These are phyloP conservation scores for Trichomonas gallinae DNA, from an alignment of 208 protist species.

Conservation along the genomic window DNA sequence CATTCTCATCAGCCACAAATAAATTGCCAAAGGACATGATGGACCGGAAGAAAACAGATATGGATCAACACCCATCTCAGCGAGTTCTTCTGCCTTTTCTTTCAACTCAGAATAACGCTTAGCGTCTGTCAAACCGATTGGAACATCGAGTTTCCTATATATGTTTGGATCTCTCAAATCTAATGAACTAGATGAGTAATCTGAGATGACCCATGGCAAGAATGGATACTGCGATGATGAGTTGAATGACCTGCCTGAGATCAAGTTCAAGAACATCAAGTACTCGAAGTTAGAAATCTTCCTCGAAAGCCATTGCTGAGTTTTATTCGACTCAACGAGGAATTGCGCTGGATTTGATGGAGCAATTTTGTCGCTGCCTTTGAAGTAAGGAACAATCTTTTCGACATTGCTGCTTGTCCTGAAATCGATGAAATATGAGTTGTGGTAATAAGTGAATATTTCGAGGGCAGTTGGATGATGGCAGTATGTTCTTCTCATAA, in stretches of 20 bases:
- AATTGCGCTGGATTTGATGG: not conserved
- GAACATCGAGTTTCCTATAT: conserved; percentile 63
- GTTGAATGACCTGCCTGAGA: not conserved
- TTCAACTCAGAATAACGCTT: not conserved
- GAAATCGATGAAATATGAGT: conserved; percentile 6
- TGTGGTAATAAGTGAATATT: not conserved
- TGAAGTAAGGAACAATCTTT: not conserved
- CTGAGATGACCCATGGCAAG: not conserved
- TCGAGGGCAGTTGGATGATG: not conserved
- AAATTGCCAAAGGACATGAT: not conserved
- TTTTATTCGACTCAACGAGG: not conserved
- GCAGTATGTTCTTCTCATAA: not conserved
- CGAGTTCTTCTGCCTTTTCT: not conserved
- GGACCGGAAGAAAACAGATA: conserved; percentile 34
- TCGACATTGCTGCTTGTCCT: not conserved
- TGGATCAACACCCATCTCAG: conserved; percentile 47
- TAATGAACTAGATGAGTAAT: not conserved
- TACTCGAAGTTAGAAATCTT: not conserved
- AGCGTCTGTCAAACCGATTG: conserved; percentile 69
- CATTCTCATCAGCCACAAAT: conserved; percentile 18
- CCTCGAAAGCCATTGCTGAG: not conserved
- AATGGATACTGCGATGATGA: not conserved
- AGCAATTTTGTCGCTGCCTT: not conserved
- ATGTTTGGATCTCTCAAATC: not conserved
- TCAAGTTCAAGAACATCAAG: not conserved